Percentiles rank a stretch among this genome's conserved stretches.
These are phyloP conservation scores for Fraxinus anomala DNA, from an alignment of 257 asterid genomes.

Conservation along the genomic window DNA sequence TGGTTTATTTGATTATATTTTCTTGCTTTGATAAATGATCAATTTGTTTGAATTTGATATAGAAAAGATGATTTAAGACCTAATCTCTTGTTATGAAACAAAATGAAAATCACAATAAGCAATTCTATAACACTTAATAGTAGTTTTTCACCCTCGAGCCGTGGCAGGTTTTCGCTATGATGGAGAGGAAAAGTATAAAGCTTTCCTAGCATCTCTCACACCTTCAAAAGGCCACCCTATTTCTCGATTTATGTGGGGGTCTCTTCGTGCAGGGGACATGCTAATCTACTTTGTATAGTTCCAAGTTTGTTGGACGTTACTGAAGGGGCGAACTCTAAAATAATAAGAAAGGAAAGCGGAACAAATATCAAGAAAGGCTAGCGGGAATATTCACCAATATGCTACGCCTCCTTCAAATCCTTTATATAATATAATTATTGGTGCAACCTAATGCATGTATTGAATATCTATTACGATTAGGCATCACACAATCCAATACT, in stretches of 20 bases:
- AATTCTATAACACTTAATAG: neutral
- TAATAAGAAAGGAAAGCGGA: neutral
- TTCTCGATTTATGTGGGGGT: neutral
- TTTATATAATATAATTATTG: neutral
- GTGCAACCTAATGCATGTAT: neutral
- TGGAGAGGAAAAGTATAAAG: neutral
- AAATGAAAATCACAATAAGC: neutral
- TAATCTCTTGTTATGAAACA: neutral
- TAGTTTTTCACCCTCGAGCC: neutral
- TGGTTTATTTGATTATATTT: neutral
- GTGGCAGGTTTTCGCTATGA: neutral
- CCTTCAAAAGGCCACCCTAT: neutral
- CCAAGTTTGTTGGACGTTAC: neutral
- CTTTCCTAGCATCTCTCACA: neutral
- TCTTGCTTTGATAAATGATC: slow-evolving; percentile 6
- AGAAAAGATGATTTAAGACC: neutral
- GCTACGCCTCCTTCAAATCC: neutral
- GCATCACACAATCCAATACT: neutral
- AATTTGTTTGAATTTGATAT: neutral
- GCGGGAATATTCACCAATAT: too few relatives aligned
- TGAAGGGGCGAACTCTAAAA: too few relatives aligned
- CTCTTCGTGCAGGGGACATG: neutral
- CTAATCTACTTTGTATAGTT: neutral
- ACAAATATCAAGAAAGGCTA: neutral
- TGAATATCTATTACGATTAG: neutral